These are phyloP conservation scores for Cladosporium oxysporum DNA, from an alignment of 2,329 filamentous ascomycete species.

Conservation along the genomic window DNA sequence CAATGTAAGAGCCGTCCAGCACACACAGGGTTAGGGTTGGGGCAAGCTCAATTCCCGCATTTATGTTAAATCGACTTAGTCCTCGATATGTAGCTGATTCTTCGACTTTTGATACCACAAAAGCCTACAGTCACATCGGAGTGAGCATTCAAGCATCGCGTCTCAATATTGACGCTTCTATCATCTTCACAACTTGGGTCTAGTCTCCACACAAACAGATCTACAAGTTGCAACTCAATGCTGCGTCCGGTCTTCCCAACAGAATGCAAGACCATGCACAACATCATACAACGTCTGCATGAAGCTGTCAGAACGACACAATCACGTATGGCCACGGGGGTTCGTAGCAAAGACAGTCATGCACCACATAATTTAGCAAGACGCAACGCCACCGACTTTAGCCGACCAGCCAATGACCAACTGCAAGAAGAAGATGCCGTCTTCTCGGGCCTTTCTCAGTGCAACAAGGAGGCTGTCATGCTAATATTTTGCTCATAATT, in stretches of 20 bases:
- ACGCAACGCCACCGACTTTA: background rate
- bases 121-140: background rate
- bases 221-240: background rate
- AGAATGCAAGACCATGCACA: background rate
- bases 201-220: background rate
- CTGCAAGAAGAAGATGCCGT: background rate
- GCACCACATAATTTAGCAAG: background rate
- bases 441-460: background rate
- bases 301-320: background rate
- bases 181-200: background rate
- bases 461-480: background rate
- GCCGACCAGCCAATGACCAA: background rate
- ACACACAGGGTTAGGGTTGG: background rate
- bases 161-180: background rate
- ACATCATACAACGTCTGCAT: background rate
- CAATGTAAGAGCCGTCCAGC: background rate
- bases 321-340: background rate
- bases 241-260: background rate
- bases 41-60: background rate
- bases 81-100: background rate
- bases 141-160: background rate
- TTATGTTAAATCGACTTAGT: background rate
- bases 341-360: too few relatives aligned
- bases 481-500: background rate
- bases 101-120: background rate